A percentile compares a stretch with the other conserved stretches of the same genome.
Evolutionary conservation across 1,284 basidiomycete genomes (phyloP).

Genomic region (Athelia psychrophila): DNA sequence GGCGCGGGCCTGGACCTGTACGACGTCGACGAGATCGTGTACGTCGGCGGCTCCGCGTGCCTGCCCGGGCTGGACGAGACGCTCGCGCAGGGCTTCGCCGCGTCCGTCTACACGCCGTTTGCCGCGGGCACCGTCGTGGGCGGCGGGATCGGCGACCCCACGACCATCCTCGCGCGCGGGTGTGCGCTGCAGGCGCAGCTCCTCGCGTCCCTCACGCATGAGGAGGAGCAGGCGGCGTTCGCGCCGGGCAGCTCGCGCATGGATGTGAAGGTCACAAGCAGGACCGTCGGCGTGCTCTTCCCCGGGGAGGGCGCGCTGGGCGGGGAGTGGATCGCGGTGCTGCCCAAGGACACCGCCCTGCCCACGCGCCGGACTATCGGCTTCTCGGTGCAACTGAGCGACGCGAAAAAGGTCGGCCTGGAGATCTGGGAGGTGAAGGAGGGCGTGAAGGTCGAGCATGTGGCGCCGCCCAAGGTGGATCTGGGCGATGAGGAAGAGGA

Average conservation of each 20-base stretch:
- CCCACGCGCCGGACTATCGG: constrained; percentile 74
- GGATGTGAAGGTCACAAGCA: constrained; percentile 53
- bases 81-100: constrained; percentile 68
- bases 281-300: constrained; percentile 80
- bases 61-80: constrained; percentile 84
- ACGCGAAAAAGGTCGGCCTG: constrained; percentile 58
- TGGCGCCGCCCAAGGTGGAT: constrained; percentile 49
- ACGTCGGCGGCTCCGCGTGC: constrained; percentile 86
- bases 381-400: constrained; percentile 67
- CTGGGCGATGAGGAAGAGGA: constrained; percentile 52
- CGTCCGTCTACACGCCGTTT: constrained; percentile 66
- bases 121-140: constrained; percentile 62
- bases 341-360: constrained; percentile 75
- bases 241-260: constrained; percentile 42
- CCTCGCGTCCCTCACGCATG: constrained; percentile 47
- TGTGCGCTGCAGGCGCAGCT: constrained; percentile 85
- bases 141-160: constrained; percentile 78
- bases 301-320: constrained; percentile 58
- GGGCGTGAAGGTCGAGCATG: constrained; percentile 73
- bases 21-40: constrained; percentile 89
- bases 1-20: constrained; percentile 68
- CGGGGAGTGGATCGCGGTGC: constrained; percentile 63
- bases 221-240: constrained; percentile 54
- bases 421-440: constrained; percentile 90
- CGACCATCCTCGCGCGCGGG: constrained; percentile 87